Evolutionary conservation across 345 rosid genomes (phyloP).

Genomic region (Stellera chamaejasme): DNA sequence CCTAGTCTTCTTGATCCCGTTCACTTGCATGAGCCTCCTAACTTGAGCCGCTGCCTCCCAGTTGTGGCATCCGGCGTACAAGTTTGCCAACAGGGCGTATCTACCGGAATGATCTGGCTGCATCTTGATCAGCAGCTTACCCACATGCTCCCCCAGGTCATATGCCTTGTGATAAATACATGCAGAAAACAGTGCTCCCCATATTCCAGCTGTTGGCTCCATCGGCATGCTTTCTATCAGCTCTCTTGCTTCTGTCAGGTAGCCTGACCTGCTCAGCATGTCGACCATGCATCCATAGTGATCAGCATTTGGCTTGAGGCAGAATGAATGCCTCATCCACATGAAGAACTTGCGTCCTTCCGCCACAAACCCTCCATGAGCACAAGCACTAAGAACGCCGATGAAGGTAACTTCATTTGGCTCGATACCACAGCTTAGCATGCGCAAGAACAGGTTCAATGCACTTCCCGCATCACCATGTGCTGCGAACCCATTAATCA

Average conservation of each 20-base stretch:
- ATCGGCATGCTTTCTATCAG: slow-evolving; percentile 36
- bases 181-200: slow-evolving; percentile 46
- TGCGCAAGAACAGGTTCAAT: slow-evolving; percentile 25
- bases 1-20: slow-evolving; percentile 17
- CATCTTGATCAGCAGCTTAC: slow-evolving; percentile 17
- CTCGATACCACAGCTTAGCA: slow-evolving; percentile 25
- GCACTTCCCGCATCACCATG: slow-evolving; percentile 33
- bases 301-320: slow-evolving; percentile 23
- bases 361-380: slow-evolving; percentile 38
- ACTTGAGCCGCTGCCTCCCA: slow-evolving; percentile 23
- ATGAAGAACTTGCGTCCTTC: slow-evolving; percentile 30
- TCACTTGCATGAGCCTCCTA: slow-evolving; percentile 25
- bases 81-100: slow-evolving; percentile 25
- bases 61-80: slow-evolving; percentile 16
- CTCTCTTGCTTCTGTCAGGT: slow-evolving; percentile 31
- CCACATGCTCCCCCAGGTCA: slow-evolving; percentile 25
- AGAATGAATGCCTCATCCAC: slow-evolving; percentile 19
- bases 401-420: slow-evolving; percentile 39
- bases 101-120: slow-evolving; percentile 23
- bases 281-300: slow-evolving; percentile 56
- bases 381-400: slow-evolving; percentile 37
- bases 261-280: slow-evolving; percentile 41
- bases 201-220: slow-evolving; percentile 28
- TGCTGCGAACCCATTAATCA: slow-evolving; percentile 39
- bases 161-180: slow-evolving; percentile 30